Conservation (phyloP, 352 stramenopile genomes). For the Phytophthora pini region DNA sequence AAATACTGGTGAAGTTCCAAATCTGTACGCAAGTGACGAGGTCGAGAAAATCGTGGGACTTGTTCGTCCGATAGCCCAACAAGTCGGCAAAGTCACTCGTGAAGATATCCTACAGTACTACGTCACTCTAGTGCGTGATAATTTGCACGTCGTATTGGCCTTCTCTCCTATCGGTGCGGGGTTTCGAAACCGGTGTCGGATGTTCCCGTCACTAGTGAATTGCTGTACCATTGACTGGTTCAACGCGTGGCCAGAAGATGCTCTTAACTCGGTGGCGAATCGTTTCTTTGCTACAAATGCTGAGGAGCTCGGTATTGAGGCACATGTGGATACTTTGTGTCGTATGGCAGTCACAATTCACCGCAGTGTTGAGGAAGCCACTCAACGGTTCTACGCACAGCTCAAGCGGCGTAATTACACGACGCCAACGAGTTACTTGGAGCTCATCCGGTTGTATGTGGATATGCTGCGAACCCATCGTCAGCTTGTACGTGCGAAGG, state of each 20-base stretch:
- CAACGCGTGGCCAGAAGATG: conserved; percentile 95
- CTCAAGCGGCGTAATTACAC: conserved; percentile 94
- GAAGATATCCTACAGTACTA: conserved; percentile 90
- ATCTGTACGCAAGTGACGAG: conserved; percentile 93
- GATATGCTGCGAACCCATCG: conserved; percentile 91
- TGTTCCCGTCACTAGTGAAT: conserved; percentile 95
- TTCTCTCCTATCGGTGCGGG: conserved; percentile 92
- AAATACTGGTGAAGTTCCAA: conserved; percentile 94
- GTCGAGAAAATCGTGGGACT: conserved; percentile 90
- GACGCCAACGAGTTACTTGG: conserved; percentile 95
- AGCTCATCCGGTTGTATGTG: conserved; percentile 95
- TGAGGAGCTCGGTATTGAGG: conserved; percentile 89
- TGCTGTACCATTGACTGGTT: conserved; percentile 98
- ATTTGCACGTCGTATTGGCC: conserved; percentile 94
- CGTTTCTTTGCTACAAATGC: conserved; percentile 88
- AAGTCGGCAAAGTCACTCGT: conserved; percentile 82
- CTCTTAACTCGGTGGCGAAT: conserved; percentile 91
- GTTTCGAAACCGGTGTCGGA: conserved; percentile 94
- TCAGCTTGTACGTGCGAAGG: conserved; percentile 82
- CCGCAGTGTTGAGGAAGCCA: conserved; percentile 89
- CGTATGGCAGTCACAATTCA: conserved; percentile 95
- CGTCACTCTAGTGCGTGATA: conserved; percentile 92
- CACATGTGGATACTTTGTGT: conserved; percentile 90
- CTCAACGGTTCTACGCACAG: conserved; percentile 78
- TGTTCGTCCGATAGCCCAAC: conserved; percentile 81